phyloP scores from a whole-genome alignment of 2,329 filamentous ascomycete genomes.

The Xenoacremonium recifei region DNA sequence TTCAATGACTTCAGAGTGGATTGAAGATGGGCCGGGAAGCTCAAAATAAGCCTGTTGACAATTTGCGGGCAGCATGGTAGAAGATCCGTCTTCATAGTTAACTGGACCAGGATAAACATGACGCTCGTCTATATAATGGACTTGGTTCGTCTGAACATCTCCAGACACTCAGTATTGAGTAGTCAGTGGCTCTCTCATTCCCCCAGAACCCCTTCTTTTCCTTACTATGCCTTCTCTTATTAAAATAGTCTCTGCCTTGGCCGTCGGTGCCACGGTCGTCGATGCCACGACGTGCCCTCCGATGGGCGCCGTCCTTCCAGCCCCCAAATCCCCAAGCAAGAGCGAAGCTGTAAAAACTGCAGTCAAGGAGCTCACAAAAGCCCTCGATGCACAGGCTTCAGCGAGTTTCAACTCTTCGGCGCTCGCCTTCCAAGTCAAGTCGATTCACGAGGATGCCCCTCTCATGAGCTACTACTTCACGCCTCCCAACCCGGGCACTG shows the following conservation, averaged over 20 bases:
- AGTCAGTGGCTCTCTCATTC: too few species aligned
- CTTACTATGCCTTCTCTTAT: conserved; percentile 16
- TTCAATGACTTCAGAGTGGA: too few species aligned
- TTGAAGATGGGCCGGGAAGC: too few species aligned
- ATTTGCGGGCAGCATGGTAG: too few species aligned
- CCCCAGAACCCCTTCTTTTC: too few species aligned
- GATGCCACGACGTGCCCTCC: conserved; percentile 39
- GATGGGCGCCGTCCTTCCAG: conserved; percentile 40
- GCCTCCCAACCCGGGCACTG: conserved; percentile 27
- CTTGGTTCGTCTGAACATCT: too few species aligned
- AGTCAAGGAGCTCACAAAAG: conserved; percentile 16
- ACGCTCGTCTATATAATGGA: too few species aligned
- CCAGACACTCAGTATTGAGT: too few species aligned
- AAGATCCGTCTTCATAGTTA: too few species aligned
- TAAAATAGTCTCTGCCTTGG: conserved; percentile 12
- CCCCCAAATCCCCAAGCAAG: conserved; percentile 32
- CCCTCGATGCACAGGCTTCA: conserved; percentile 25
- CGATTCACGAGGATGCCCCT: conserved; percentile 36
- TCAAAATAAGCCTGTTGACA: too few species aligned
- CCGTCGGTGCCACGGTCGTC: conserved; percentile 11
- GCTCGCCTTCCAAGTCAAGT: conserved; percentile 39
- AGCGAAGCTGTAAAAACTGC: conserved; percentile 29
- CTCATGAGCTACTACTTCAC: conserved; percentile 43
- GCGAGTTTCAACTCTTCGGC: conserved; percentile 30
- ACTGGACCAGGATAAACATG: too few species aligned